Percentiles rank a stretch among this genome's conserved stretches.
Evolutionary conservation across 2,329 filamentous ascomycete genomes (phyloP).

Genomic region (Lachnum nothofagi): DNA sequence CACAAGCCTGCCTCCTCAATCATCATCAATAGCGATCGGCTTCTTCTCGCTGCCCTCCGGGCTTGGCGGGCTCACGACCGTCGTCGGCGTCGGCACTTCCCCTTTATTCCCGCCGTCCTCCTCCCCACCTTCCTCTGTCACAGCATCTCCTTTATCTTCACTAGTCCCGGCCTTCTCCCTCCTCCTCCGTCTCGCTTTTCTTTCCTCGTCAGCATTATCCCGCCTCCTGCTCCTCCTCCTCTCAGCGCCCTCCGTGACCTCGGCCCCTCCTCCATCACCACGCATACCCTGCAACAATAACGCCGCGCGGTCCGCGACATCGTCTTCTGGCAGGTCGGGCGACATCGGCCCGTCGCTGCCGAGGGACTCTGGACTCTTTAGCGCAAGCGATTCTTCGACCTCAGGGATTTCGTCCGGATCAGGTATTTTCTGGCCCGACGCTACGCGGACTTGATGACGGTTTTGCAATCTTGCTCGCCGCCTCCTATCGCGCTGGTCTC

Average conservation of each 20-base stretch:
- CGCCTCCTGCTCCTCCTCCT: constrained; percentile 52
- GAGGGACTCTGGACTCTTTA: constrained; percentile 44
- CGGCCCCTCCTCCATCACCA: constrained; percentile 48
- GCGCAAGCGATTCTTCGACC: constrained; percentile 47
- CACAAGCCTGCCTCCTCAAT: constrained; percentile 5
- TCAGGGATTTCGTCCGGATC: constrained; percentile 62
- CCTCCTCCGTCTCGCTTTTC: constrained; percentile 60
- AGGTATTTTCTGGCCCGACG: constrained; percentile 83
- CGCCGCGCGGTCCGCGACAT: constrained; percentile 80
- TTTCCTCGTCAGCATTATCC: constrained; percentile 74
- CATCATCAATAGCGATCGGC: constrained; percentile 29
- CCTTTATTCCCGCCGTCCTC: constrained; percentile 10
- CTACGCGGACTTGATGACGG: constrained; percentile 80
- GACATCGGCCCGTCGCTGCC: constrained; percentile 30
- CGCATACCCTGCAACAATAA: constrained; percentile 79
- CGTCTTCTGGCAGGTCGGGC: constrained; percentile 42
- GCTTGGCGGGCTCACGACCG: constrained; percentile 31
- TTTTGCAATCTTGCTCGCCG: constrained; percentile 86
- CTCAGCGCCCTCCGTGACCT: constrained; percentile 50
- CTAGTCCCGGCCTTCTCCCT: constrained; percentile 53
- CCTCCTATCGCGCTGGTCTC: constrained; percentile 83
- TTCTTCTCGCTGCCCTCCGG: constrained; percentile 27
- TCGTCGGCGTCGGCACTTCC: constrained; percentile 26
- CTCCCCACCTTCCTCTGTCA: constrained; percentile 16
- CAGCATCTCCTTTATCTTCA: constrained; percentile 29